A percentile compares a stretch with the other conserved stretches of the same genome.
Conservation (phyloP, 352 stramenopile genomes). For the Bremia lactucae region DNA sequence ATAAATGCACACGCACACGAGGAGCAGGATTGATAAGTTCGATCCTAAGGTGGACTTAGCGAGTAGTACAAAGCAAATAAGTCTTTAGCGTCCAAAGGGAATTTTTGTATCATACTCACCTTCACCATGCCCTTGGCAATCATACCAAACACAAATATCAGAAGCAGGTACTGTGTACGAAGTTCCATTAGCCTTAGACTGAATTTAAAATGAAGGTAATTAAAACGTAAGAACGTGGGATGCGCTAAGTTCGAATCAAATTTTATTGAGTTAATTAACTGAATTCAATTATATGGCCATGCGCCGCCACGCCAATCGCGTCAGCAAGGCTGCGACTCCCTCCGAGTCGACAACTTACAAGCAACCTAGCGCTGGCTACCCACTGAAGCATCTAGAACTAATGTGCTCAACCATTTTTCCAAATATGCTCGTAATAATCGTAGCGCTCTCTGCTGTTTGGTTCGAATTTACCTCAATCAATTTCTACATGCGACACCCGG, state of each 20-base stretch:
- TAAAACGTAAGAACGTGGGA: too few species aligned
- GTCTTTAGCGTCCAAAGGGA: not conserved
- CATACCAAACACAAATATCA: slow-evolving; percentile 60
- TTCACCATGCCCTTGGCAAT: slow-evolving; percentile 55
- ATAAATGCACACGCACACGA: slow-evolving; percentile 50
- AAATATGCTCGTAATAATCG: slow-evolving; percentile 24
- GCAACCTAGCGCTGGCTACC: too few species aligned
- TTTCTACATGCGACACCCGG: slow-evolving; percentile 33
- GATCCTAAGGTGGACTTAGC: slow-evolving; percentile 46
- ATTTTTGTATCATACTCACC: slow-evolving; percentile 14
- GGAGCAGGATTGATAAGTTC: slow-evolving; percentile 52
- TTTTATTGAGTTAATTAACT: too few species aligned
- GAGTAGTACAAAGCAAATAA: not conserved
- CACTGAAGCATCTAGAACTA: too few species aligned
- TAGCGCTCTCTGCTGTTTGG: slow-evolving; percentile 30
- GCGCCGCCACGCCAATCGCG: too few species aligned
- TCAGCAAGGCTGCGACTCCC: too few species aligned
- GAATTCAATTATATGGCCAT: too few species aligned
- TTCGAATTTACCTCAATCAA: slow-evolving; percentile 47
- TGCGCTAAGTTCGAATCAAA: too few species aligned
- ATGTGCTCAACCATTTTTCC: slow-evolving; percentile 25
- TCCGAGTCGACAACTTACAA: too few species aligned
- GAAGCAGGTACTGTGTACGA: slow-evolving; percentile 54
- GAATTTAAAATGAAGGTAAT: too few species aligned
- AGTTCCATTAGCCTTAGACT: slow-evolving; percentile 30